Conservation (phyloP, 139 green algal genomes). For the Closterium sp. region DNA sequence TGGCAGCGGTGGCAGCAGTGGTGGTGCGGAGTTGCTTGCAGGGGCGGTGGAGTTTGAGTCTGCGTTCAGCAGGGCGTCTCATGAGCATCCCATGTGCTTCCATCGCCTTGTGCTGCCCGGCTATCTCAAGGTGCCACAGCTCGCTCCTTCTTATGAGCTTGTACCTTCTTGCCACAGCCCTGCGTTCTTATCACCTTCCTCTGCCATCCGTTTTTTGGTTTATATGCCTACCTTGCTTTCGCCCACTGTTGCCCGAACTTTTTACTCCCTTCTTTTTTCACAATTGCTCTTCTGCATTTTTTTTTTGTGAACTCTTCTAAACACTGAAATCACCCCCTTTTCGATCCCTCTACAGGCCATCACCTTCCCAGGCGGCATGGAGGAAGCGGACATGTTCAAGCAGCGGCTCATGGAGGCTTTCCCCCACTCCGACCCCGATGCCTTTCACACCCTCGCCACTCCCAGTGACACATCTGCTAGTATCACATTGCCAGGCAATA, state of each 20-base stretch:
- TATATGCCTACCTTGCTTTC: too few species aligned
- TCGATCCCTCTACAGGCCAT: neutral
- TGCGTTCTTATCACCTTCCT: too few species aligned
- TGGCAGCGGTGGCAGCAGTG: neutral
- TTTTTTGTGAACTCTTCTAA: neutral
- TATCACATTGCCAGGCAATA: too few species aligned
- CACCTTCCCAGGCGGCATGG: neutral
- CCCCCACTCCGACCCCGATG: neutral
- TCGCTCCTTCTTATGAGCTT: neutral
- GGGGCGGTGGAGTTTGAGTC: neutral
- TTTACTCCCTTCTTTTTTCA: too few species aligned
- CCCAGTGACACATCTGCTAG: neutral
- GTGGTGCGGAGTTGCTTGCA: neutral
- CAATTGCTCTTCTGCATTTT: too few species aligned
- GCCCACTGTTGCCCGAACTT: too few species aligned
- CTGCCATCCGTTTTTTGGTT: too few species aligned
- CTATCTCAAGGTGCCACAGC: neutral
- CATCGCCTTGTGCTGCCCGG: neutral
- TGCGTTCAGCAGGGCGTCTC: neutral
- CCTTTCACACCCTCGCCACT: neutral
- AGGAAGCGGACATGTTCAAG: neutral
- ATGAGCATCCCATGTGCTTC: neutral
- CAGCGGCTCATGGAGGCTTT: neutral
- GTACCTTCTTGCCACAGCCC: too few species aligned
- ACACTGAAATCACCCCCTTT: neutral